These are phyloP conservation scores for Ceratobasidium papillatum DNA, from an alignment of 1,284 basidiomycete species.

Conservation along the genomic window DNA sequence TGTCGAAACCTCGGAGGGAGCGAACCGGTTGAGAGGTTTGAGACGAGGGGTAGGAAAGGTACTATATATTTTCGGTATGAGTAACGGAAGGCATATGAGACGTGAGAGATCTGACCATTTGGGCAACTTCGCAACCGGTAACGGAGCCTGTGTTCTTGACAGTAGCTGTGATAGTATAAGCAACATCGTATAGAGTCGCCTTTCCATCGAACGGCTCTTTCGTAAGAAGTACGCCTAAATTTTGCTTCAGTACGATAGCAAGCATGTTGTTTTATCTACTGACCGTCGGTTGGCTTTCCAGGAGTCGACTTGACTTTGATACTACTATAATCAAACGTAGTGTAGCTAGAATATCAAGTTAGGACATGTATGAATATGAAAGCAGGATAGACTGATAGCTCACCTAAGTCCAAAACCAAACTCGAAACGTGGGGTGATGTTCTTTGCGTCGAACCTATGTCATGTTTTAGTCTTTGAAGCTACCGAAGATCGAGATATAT, in stretches of 20 bases:
- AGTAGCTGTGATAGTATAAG: conserved; percentile 7
- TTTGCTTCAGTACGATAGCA: not conserved
- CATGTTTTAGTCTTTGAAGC: not conserved
- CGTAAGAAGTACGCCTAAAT: not conserved
- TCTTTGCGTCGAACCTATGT: conserved; percentile 48
- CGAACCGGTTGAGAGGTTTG: conserved; percentile 19
- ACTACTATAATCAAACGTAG: conserved; percentile 53
- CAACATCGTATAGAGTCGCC: conserved; percentile 27
- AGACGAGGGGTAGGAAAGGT: conserved; percentile 22
- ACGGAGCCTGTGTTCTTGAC: conserved; percentile 29
- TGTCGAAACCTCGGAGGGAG: conserved; percentile 34
- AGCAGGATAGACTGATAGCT: conserved; percentile 54
- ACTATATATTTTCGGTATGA: not conserved
- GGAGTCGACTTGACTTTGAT: conserved; percentile 44
- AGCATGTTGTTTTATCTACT: not conserved
- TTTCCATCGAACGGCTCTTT: conserved; percentile 20
- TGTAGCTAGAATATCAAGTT: conserved; percentile 49
- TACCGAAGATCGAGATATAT: not conserved
- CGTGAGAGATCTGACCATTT: not conserved
- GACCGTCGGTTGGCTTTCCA: not conserved
- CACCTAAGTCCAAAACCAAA: conserved; percentile 60
- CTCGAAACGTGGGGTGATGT: conserved; percentile 53
- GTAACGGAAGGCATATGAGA: not conserved
- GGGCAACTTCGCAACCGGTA: conserved; percentile 15
- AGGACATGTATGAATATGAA: not conserved